Conservation (phyloP, 2,329 filamentous ascomycete genomes). For the Phyllosticta citriasiana region DNA sequence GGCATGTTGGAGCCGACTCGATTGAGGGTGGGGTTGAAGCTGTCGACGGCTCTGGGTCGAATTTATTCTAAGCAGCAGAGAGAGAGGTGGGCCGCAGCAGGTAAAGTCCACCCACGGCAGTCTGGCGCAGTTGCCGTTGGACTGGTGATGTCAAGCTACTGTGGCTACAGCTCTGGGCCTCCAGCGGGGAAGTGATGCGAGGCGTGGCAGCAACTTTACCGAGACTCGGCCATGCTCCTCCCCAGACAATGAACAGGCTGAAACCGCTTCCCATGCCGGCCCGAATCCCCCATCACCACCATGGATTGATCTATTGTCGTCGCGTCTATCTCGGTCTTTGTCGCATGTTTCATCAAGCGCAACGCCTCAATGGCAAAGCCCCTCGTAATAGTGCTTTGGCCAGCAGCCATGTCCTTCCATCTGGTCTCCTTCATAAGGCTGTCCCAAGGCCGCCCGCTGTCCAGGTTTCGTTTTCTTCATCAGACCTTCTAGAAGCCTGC, state of each 20-base stretch:
- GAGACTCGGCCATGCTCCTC: neutral
- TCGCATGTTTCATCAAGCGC: neutral
- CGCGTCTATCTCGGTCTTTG: neutral
- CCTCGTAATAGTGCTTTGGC: neutral
- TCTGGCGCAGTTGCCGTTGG: neutral
- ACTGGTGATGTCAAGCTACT: neutral
- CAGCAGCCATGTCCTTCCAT: neutral
- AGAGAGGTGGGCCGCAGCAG: neutral
- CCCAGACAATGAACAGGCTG: neutral
- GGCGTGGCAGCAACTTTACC: neutral
- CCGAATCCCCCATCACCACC: neutral
- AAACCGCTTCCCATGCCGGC: neutral
- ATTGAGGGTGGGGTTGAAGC: neutral
- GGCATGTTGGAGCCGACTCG: constrained; percentile 18
- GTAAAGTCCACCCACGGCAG: neutral
- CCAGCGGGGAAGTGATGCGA: neutral
- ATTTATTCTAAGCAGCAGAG: neutral
- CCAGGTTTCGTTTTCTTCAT: neutral
- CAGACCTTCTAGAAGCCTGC: neutral
- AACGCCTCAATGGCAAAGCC: neutral
- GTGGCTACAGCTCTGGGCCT: too few species aligned
- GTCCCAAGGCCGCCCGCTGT: neutral
- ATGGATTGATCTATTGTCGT: neutral
- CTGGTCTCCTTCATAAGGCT: neutral
- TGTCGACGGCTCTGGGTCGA: neutral